phyloP scores from a whole-genome alignment of 768 basidiomycete genomes.

The Termitomyces sp. region DNA sequence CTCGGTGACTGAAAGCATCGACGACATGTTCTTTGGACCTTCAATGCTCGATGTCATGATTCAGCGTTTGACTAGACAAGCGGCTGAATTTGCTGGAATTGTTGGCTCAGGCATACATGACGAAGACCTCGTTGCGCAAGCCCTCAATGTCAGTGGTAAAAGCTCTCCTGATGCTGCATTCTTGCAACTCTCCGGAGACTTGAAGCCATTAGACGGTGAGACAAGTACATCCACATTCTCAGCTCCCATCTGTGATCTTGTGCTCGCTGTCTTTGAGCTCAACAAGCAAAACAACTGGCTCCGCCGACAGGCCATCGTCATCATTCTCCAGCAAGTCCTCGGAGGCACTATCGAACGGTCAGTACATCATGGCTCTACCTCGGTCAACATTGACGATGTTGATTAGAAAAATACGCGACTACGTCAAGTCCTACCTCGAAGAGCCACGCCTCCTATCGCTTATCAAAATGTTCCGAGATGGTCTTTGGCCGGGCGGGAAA shows the following conservation, averaged over 20 bases:
- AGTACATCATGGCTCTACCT: constrained; percentile 19
- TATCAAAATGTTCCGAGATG: constrained; percentile 66
- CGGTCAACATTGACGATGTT: not conserved
- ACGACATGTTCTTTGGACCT: constrained; percentile 96
- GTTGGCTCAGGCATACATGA: constrained; percentile 76
- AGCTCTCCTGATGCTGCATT: constrained; percentile 65
- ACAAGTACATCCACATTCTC: constrained; percentile 88
- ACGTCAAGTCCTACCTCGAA: constrained; percentile 59
- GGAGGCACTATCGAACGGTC: constrained; percentile 96
- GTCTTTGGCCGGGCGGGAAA: constrained; percentile 85
- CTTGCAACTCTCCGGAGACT: constrained; percentile 70
- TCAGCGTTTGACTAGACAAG: constrained; percentile 85
- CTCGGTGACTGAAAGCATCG: constrained; percentile 91
- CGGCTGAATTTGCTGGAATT: constrained; percentile 84
- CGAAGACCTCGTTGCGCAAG: constrained; percentile 82
- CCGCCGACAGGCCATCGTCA: constrained; percentile 90
- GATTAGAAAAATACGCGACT: constrained; percentile 84
- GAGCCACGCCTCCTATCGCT: constrained; percentile 70
- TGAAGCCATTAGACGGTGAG: constrained; percentile 84
- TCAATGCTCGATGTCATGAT: constrained; percentile 97
- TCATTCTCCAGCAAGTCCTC: constrained; percentile 93
- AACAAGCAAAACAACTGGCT: constrained; percentile 98
- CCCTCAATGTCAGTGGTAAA: constrained; percentile 69
- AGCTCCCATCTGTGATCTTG: constrained; percentile 89
- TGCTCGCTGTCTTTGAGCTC: constrained; percentile 91